Percentiles rank a stretch among this genome's conserved stretches.
These are phyloP conservation scores for Isatis tinctoria DNA, from an alignment of 345 rosid genomes.

Conservation along the genomic window DNA sequence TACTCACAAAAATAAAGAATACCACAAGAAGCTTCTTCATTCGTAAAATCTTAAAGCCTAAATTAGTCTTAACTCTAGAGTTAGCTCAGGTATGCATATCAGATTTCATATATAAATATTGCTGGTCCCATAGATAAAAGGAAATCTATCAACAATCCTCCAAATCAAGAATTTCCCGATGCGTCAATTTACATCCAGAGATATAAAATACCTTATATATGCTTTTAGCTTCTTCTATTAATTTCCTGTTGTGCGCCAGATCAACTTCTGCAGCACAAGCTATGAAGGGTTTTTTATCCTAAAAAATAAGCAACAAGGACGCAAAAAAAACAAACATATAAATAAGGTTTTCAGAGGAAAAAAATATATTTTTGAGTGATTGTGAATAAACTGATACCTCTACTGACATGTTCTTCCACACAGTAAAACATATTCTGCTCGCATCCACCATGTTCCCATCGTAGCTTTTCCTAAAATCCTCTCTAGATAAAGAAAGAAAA, in stretches of 20 bases:
- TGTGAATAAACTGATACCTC: constrained; percentile 39
- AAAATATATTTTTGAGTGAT: background rate
- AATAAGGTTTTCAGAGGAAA: background rate
- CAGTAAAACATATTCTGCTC: constrained; percentile 49
- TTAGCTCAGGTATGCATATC: background rate
- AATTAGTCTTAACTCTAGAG: background rate
- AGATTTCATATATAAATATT: background rate
- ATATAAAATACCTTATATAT: constrained; percentile 19
- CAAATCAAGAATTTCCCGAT: background rate
- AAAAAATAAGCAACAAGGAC: background rate
- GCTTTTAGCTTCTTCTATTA: constrained; percentile 21
- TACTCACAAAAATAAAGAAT: background rate
- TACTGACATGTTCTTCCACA: constrained; percentile 62
- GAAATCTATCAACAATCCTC: background rate
- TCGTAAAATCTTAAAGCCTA: background rate
- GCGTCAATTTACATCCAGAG: background rate
- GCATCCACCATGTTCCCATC: constrained; percentile 31
- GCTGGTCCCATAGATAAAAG: background rate
- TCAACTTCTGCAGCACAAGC: constrained; percentile 39
- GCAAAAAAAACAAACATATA: background rate
- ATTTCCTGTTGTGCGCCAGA: constrained; percentile 9
- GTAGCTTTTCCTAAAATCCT: constrained; percentile 34
- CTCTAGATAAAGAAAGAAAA: constrained; percentile 36
- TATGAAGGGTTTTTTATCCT: constrained; percentile 59
- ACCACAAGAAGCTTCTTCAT: background rate